These are phyloP conservation scores for Sextonia rubra DNA, from an alignment of 164 flowering plant genomes.

Conservation along the genomic window DNA sequence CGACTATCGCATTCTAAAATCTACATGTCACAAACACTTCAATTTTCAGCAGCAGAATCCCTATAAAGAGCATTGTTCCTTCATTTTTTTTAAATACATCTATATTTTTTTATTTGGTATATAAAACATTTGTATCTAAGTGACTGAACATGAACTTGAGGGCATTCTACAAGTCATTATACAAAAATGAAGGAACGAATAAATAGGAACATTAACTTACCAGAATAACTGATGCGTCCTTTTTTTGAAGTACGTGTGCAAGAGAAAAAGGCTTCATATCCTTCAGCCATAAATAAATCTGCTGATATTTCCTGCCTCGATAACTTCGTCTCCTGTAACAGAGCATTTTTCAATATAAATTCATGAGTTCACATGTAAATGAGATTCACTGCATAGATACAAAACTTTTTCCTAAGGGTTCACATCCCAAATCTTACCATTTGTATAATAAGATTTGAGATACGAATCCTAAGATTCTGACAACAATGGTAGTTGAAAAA, in stretches of 20 bases:
- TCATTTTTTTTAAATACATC: neutral
- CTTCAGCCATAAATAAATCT: conserved; percentile 80
- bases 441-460: too few relatives aligned
- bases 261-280: conserved; percentile 92
- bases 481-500: too few relatives aligned
- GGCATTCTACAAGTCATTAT: neutral
- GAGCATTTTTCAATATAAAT: conserved; percentile 1
- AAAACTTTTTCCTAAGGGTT: too few relatives aligned
- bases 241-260: conserved; percentile 71
- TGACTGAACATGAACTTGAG: neutral
- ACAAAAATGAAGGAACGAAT: neutral
- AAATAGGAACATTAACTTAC: conserved; percentile 28
- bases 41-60: too few relatives aligned
- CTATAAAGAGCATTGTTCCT: neutral
- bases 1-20: too few relatives aligned
- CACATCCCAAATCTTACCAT: too few relatives aligned
- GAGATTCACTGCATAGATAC: too few relatives aligned
- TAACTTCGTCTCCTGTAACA: conserved; percentile 68
- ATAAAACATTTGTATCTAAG: neutral
- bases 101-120: too few relatives aligned
- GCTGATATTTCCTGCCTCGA: conserved; percentile 80
- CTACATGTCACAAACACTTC: too few relatives aligned
- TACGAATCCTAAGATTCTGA: too few relatives aligned
- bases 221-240: conserved; percentile 86
- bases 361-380: neutral